phyloP scores from a whole-genome alignment of 768 basidiomycete species.

The Vararia minispora region DNA sequence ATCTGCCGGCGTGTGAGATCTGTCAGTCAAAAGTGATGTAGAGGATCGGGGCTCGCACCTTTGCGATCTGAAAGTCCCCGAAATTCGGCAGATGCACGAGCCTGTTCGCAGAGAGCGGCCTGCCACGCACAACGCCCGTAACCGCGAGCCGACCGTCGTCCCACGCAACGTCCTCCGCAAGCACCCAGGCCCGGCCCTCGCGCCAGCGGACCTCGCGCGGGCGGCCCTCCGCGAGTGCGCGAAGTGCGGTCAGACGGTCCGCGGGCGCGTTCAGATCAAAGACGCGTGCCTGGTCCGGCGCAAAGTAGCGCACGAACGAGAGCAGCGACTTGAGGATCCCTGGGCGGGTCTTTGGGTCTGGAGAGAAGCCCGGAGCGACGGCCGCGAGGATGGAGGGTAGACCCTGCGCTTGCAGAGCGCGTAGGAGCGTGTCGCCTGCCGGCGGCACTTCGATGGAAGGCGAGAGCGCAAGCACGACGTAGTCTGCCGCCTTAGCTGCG shows the following conservation, averaged over 20 bases:
- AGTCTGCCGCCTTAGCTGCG: constrained; percentile 81
- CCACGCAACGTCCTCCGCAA: constrained; percentile 57
- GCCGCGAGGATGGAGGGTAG: constrained; percentile 76
- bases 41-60: constrained; percentile 34
- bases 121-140: constrained; percentile 80
- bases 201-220: constrained; percentile 77
- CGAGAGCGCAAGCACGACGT: constrained; percentile 78
- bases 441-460: constrained; percentile 69
- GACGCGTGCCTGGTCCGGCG: constrained; percentile 67
- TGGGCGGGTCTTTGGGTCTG: constrained; percentile 52
- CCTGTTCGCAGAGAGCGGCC: constrained; percentile 65
- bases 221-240: constrained; percentile 76
- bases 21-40: background rate
- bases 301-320: constrained; percentile 93
- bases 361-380: constrained; percentile 40
- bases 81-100: constrained; percentile 79
- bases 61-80: constrained; percentile 81
- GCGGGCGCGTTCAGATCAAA: constrained; percentile 57
- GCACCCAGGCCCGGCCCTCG: constrained; percentile 65
- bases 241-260: constrained; percentile 62
- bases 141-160: constrained; percentile 60
- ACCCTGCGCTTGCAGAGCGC: constrained; percentile 84
- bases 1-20: constrained; percentile 36
- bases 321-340: constrained; percentile 78
- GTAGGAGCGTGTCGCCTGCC: constrained; percentile 81